A percentile compares a stretch with the other conserved stretches of the same genome.
Conservation (phyloP, 2,329 filamentous ascomycete species). For the Pestalotiopsis fici region DNA sequence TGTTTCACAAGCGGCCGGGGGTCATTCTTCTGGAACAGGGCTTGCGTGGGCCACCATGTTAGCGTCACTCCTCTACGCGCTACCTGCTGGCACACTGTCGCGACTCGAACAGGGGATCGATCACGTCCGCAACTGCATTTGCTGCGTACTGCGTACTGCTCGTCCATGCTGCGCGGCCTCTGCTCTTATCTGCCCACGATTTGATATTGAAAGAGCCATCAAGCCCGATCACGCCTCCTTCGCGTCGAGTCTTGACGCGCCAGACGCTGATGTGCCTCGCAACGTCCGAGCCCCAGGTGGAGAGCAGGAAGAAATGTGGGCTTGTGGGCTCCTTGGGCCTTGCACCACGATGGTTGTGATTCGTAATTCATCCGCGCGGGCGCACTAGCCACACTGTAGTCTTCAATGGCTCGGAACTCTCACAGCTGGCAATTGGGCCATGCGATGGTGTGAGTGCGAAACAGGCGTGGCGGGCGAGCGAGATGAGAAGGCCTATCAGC, state of each 20-base stretch:
- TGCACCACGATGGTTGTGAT: conserved; percentile 17
- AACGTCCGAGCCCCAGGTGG: conserved; percentile 15
- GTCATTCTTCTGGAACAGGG: conserved; percentile 36
- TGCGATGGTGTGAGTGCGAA: conserved; percentile 21
- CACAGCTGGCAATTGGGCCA: conserved; percentile 10
- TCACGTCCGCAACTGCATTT: not conserved
- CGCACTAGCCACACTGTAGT: conserved; percentile 22
- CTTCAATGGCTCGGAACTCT: conserved; percentile 16
- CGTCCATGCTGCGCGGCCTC: not conserved
- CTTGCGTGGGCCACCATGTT: conserved; percentile 24
- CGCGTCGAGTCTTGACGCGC: conserved; percentile 6
- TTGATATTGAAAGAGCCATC: conserved; percentile 14
- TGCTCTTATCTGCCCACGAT: conserved; percentile 13
- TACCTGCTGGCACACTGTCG: not conserved
- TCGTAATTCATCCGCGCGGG: conserved; percentile 18
- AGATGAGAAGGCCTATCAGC: conserved; percentile 5
- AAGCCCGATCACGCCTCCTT: not conserved
- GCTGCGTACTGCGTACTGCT: conserved; percentile 8
- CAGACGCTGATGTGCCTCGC: conserved; percentile 25
- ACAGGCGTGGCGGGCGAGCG: conserved; percentile 11
- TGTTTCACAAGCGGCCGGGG: conserved; percentile 53
- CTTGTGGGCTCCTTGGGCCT: conserved; percentile 14
- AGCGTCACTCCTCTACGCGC: conserved; percentile 15
- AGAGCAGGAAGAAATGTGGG: conserved; percentile 16
- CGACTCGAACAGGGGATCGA: too few relatives aligned